Evolutionary conservation across 1,284 basidiomycete genomes (phyloP).

Genomic region (Ceratobasidium theobromae): DNA sequence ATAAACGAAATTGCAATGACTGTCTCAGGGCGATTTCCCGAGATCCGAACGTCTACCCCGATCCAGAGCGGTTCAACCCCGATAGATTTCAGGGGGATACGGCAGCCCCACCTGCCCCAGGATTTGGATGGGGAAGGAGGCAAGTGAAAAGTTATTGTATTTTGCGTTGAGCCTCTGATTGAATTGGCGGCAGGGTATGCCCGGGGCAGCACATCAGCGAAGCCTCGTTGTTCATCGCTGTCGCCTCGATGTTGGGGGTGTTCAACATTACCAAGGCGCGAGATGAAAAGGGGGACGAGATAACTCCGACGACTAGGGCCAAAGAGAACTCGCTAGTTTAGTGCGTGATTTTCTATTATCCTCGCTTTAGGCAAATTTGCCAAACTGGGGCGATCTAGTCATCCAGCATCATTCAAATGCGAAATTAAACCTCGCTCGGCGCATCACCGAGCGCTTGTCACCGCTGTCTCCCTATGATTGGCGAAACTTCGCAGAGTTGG

Average conservation of each 20-base stretch:
- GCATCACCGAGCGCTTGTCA: slow-evolving; percentile 3
- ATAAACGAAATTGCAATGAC: neutral
- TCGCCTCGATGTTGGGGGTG: slow-evolving; percentile 5
- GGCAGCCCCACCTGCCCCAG: neutral
- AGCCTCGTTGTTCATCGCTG: slow-evolving; percentile 8
- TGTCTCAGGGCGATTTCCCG: slow-evolving; percentile 16
- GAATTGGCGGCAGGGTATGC: neutral
- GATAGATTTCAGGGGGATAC: slow-evolving; percentile 21
- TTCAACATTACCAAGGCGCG: slow-evolving; percentile 9
- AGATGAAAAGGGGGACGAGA: slow-evolving; percentile 16
- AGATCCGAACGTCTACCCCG: slow-evolving; percentile 28
- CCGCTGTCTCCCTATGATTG: neutral
- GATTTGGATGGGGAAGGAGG: slow-evolving; percentile 18
- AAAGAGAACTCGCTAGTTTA: slow-evolving; percentile 20
- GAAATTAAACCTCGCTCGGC: slow-evolving; percentile 33
- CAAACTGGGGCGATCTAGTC: neutral
- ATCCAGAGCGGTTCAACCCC: slow-evolving; percentile 33
- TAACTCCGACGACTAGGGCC: slow-evolving; percentile 3
- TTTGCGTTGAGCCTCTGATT: neutral
- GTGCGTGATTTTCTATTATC: neutral
- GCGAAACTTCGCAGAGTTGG: neutral
- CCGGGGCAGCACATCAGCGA: slow-evolving; percentile 20
- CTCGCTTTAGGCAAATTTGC: neutral
- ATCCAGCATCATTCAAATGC: slow-evolving; percentile 35
- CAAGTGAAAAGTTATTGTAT: neutral